phyloP scores from a whole-genome alignment of 306 rosid genomes.

The Argentina anserina region DNA sequence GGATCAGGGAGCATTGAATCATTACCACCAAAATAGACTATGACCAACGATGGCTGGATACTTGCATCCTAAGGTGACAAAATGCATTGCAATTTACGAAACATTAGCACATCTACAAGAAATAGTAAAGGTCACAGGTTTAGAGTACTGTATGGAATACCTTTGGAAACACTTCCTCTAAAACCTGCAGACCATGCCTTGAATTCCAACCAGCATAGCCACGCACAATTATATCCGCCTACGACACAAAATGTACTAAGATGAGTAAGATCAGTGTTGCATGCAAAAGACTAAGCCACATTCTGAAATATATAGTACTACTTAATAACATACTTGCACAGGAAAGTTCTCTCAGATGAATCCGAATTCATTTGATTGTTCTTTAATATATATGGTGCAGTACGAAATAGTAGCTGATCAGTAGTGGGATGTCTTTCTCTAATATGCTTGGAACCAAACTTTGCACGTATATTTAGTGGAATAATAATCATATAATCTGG shows the following conservation, averaged over 20 bases:
- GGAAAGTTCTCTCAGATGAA: not conserved
- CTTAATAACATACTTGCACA: too few species aligned
- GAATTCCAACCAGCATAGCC: slow-evolving; percentile 81
- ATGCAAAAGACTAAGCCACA: too few species aligned
- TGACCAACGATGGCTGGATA: slow-evolving; percentile 63
- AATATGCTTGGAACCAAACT: too few species aligned
- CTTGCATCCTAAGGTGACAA: slow-evolving; percentile 39
- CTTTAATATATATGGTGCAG: too few species aligned
- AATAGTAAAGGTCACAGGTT: not conserved
- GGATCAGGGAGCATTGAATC: slow-evolving; percentile 59
- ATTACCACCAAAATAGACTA: slow-evolving; percentile 89
- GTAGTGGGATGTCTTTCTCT: too few species aligned
- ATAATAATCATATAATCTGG: not conserved
- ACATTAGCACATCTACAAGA: slow-evolving; percentile 1
- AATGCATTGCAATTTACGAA: slow-evolving; percentile 2
- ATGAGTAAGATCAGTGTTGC: not conserved
- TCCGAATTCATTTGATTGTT: not conserved
- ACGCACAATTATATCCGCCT: slow-evolving; percentile 65
- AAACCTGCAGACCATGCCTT: slow-evolving; percentile 54
- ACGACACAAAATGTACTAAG: not conserved
- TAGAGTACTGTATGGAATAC: too few species aligned
- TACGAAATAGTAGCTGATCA: too few species aligned
- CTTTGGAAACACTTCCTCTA: slow-evolving; percentile 60
- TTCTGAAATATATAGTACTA: too few species aligned
- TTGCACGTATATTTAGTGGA: not conserved